Conservation (phyloP, 306 rosid genomes). For the Trichosanthes cucumerina region DNA sequence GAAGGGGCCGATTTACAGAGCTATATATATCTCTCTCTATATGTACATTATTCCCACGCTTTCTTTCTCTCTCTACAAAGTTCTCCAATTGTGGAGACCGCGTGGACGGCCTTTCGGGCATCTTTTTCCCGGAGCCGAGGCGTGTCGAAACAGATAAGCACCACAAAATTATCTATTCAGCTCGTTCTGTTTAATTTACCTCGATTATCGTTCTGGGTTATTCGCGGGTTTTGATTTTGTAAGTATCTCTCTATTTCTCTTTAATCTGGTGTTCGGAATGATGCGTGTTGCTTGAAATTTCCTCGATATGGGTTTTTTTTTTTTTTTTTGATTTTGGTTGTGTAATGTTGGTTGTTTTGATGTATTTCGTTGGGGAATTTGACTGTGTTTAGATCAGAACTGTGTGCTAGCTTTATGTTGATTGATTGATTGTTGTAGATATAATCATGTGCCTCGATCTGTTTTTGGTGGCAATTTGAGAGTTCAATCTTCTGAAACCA, state of each 20-base stretch:
- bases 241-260: not conserved
- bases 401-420: not conserved
- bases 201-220: not conserved
- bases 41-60: not conserved
- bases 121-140: not conserved
- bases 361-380: not conserved
- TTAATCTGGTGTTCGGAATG: not conserved
- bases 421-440: not conserved
- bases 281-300: not conserved
- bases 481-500: not conserved
- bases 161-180: not conserved
- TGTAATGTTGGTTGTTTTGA: not conserved
- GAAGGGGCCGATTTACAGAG: not conserved
- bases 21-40: not conserved
- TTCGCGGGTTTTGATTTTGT: not conserved
- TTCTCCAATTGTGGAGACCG: not conserved
- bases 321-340: not conserved
- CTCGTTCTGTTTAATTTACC: not conserved
- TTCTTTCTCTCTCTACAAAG: not conserved
- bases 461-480: not conserved
- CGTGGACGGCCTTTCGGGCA: not conserved
- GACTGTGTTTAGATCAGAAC: not conserved
- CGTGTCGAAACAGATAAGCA: not conserved
- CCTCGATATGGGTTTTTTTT: not conserved
- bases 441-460: not conserved